Evolutionary conservation across 352 stramenopile genomes (phyloP), one percentile per base, ranked within the genome.

Genomic region (Pythium insidiosum): DNA sequence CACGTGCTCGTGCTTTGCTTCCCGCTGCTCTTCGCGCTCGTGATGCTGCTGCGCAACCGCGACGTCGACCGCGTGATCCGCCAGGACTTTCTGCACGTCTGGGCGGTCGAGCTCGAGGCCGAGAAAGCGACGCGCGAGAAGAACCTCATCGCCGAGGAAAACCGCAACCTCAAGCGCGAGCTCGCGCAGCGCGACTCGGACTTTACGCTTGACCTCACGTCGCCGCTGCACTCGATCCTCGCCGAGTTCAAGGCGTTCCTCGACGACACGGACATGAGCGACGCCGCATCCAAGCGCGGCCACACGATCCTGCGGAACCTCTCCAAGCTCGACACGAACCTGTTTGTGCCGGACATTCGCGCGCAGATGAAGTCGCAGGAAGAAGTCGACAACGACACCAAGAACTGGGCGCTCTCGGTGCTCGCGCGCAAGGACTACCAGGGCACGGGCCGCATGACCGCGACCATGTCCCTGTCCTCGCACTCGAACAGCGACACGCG

Each of bases 341-440:
- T 91, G 15, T 91, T 91, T 46, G 69, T 84, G 29, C 78, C 78
- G 9, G 75, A 91, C 26, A 87, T 91, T 30, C 65, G 71, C 16
- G 78, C 72, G 18, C 78, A 91, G 46, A 84, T 91, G 71, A 88
- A 88, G 43, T 76, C 61, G 1, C 73, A 87, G 44, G 78, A 79
- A 35, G 75, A 87, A 33, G 68, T 91, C 7, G 78, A 91, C 50
- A 73, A 64, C 31, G 78, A 91, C 28, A 91, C 76, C 15, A 88
- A 91, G 47, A 88, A 84, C 44, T 91, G 75, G 75, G 78, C 78
- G 1, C 57, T 84, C 2, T 85, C 78, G 0, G 78, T 91, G 15
- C 47, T 91, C 1, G 74, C 78, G 4, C 63, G 71, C 3, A 88
- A 88, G 38, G 73, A 88, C 28, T 90, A 90, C 28, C 62, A 69